phyloP scores from a whole-genome alignment of 768 basidiomycete species.

The Leccinum disarticulatum region DNA sequence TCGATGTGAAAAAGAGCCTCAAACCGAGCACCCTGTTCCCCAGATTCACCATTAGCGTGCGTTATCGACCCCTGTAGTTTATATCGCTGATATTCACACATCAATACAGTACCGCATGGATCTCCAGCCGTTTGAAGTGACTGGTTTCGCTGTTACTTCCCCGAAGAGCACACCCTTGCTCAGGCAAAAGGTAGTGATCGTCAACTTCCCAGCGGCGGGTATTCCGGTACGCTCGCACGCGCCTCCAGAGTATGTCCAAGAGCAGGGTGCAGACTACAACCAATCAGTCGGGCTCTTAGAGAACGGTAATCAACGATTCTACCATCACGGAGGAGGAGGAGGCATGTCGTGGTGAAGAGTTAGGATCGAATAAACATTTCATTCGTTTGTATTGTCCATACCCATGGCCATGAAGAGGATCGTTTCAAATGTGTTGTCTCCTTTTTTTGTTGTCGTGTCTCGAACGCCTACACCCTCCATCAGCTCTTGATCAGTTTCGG shows the following conservation, averaged over 20 bases:
- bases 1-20: slow-evolving; percentile 44
- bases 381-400: slow-evolving; percentile 11
- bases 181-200: slow-evolving; percentile 41
- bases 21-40: slow-evolving; percentile 47
- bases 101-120: slow-evolving; percentile 41
- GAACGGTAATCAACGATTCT: slow-evolving; percentile 56
- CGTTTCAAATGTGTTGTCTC: slow-evolving; percentile 73
- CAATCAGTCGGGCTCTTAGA: slow-evolving; percentile 51
- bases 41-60: slow-evolving; percentile 47
- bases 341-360: neutral
- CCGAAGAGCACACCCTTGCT: slow-evolving; percentile 34
- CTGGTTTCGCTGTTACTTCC: slow-evolving; percentile 39
- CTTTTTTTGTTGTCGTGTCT: slow-evolving; percentile 43
- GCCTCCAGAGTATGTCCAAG: slow-evolving; percentile 51
- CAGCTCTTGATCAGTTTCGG: slow-evolving; percentile 52
- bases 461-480: slow-evolving; percentile 56
- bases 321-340: slow-evolving; percentile 20
- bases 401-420: slow-evolving; percentile 46
- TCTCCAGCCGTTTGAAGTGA: slow-evolving; percentile 41
- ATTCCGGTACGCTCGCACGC: slow-evolving; percentile 44
- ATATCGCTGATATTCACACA: slow-evolving; percentile 14
- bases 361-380: neutral
- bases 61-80: slow-evolving; percentile 12
- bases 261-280: slow-evolving; percentile 48
- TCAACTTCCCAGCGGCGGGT: slow-evolving; percentile 40